Conservation (phyloP, 1,139 yeast species). For the Saccharomyces uvarum region DNA sequence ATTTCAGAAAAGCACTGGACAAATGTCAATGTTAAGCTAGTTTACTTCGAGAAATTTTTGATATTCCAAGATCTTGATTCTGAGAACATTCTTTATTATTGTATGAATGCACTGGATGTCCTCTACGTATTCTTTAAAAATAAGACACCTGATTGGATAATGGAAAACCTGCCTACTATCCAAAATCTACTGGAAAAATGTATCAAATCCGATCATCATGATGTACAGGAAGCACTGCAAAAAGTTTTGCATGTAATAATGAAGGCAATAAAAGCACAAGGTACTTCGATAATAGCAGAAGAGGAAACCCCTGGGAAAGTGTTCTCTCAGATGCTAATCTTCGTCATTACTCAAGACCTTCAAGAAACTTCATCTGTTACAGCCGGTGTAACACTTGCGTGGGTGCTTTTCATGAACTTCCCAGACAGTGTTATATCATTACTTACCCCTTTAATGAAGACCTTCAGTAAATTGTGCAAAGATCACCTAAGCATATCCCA, state of each 20-base stretch:
- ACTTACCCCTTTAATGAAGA: constrained; percentile 71
- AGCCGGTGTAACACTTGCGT: constrained; percentile 81
- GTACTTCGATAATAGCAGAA: constrained; percentile 35
- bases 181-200: constrained; percentile 76
- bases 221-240: constrained; percentile 73
- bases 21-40: constrained; percentile 74
- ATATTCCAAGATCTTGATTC: constrained; percentile 70
- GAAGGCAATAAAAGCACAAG: constrained; percentile 46
- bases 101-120: constrained; percentile 86
- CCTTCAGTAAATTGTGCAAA: constrained; percentile 79
- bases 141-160: constrained; percentile 69
- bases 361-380: constrained; percentile 77
- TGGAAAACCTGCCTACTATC: constrained; percentile 57
- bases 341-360: constrained; percentile 76
- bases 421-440: constrained; percentile 70
- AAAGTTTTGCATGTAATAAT: constrained; percentile 62
- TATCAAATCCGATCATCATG: constrained; percentile 74
- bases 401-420: constrained; percentile 69
- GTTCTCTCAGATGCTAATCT: constrained; percentile 54
- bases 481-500: constrained; percentile 74
- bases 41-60: constrained; percentile 79
- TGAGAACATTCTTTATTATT: constrained; percentile 52
- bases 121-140: constrained; percentile 77
- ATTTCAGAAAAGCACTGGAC: constrained; percentile 74
- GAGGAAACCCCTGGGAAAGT: constrained; percentile 52